Conservation (phyloP, 2,329 filamentous ascomycete species). For the Aureobasidium sp. region DNA sequence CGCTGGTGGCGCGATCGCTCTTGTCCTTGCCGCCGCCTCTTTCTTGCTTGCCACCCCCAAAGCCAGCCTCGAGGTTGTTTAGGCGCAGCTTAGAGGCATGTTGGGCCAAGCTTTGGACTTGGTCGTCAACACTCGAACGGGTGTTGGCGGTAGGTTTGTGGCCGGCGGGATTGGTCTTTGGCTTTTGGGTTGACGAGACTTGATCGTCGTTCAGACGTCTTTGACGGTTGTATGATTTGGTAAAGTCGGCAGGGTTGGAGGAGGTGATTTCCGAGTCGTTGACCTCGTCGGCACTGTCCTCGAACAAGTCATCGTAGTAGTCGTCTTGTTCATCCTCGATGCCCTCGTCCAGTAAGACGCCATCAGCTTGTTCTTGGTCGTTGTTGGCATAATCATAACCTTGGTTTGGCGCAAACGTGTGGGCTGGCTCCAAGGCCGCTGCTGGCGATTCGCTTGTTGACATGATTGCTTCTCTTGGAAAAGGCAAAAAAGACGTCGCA, state of each 20-base stretch:
- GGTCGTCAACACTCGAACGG: constrained; percentile 72
- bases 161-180: constrained; percentile 62
- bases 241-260: constrained; percentile 59
- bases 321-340: constrained; percentile 48
- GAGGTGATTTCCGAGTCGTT: constrained; percentile 55
- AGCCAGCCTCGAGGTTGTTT: constrained; percentile 53
- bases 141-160: constrained; percentile 70
- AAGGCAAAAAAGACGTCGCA: neutral
- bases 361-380: constrained; percentile 19
- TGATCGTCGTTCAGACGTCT: constrained; percentile 55
- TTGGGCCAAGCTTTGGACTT: constrained; percentile 74
- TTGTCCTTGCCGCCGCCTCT: constrained; percentile 67
- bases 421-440: constrained; percentile 22
- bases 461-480: neutral
- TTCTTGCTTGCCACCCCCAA: constrained; percentile 40
- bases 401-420: constrained; percentile 27
- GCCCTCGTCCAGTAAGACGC: constrained; percentile 3
- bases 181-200: constrained; percentile 47
- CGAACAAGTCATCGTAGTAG: constrained; percentile 54
- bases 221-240: constrained; percentile 85
- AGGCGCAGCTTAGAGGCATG: constrained; percentile 82
- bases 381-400: constrained; percentile 24
- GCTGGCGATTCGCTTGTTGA: constrained; percentile 17
- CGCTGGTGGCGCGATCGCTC: constrained; percentile 84
- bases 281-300: constrained; percentile 49